These are phyloP conservation scores for Claviceps humidiphila DNA, from an alignment of 2,329 filamentous ascomycete species.

Conservation along the genomic window DNA sequence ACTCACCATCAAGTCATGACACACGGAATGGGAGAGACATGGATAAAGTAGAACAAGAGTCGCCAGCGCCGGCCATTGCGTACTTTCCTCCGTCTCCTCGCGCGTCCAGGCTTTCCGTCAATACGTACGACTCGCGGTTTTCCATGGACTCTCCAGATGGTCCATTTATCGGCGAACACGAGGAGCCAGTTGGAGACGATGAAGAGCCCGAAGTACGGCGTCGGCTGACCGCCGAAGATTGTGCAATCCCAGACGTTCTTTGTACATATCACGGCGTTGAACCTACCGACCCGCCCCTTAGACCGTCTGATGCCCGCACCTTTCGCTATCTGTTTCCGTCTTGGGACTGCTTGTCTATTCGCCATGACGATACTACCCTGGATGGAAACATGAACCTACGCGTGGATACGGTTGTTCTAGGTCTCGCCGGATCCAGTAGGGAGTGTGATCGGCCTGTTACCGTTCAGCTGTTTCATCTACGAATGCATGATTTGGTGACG, in stretches of 20 bases:
- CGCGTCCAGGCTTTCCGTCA: constrained; percentile 42
- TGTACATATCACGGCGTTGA: neutral
- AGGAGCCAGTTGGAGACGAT: neutral
- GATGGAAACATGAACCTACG: constrained; percentile 97
- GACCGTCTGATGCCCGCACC: constrained; percentile 62
- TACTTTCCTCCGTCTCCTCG: constrained; percentile 8
- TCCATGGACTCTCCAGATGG: constrained; percentile 18
- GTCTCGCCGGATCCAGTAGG: constrained; percentile 10
- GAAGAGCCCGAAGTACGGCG: neutral
- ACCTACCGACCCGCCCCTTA: neutral
- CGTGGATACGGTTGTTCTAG: constrained; percentile 58
- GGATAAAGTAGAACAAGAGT: neutral
- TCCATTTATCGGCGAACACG: constrained; percentile 15
- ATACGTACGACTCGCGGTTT: constrained; percentile 68
- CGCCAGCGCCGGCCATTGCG: constrained; percentile 2
- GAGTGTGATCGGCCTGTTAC: constrained; percentile 29
- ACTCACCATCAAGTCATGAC: no score
- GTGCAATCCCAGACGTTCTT: constrained; percentile 2
- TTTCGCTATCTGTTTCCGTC: constrained; percentile 84
- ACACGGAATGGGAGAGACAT: no score
- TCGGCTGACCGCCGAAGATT: neutral
- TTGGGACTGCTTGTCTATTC: constrained; percentile 63
- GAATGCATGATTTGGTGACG: constrained; percentile 80
- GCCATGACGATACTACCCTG: constrained; percentile 77
- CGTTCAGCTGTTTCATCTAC: constrained; percentile 74